These are phyloP conservation scores for Oryza australiensis DNA, from an alignment of 176 grass and related monocot species.

Conservation along the genomic window DNA sequence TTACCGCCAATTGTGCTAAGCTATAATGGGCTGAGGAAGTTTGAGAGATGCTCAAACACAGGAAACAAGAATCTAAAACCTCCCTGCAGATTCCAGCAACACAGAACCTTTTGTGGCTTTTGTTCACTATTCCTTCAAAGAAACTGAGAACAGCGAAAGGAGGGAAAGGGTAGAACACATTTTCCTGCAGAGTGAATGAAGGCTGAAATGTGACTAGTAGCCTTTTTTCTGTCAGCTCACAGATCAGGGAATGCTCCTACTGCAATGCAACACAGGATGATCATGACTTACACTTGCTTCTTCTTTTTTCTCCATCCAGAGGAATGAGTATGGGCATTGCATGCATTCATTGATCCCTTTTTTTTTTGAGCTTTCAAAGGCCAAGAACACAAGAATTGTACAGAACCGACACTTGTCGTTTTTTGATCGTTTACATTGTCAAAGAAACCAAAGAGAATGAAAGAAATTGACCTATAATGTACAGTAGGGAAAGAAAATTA, in stretches of 20 bases:
- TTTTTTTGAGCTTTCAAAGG: constrained; percentile 29
- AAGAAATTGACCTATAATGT: constrained; percentile 18
- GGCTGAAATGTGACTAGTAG: constrained; percentile 31
- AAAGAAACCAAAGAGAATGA: not conserved
- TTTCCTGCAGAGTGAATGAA: constrained; percentile 37
- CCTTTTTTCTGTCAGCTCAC: constrained; percentile 34
- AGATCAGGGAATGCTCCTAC: constrained; percentile 27
- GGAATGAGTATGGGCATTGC: constrained; percentile 31
- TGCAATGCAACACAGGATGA: constrained; percentile 16
- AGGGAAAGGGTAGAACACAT: constrained; percentile 18
- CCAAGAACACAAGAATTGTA: constrained; percentile 11
- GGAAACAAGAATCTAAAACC: constrained; percentile 6
- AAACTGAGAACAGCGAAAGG: not conserved
- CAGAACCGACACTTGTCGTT: not conserved
- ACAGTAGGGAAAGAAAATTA: not conserved
- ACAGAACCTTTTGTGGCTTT: constrained; percentile 14
- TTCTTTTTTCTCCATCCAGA: constrained; percentile 23
- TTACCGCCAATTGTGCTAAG: not conserved
- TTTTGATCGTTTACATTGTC: constrained; percentile 16
- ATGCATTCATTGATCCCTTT: constrained; percentile 35
- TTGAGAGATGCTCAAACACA: constrained; percentile 3
- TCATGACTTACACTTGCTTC: constrained; percentile 25
- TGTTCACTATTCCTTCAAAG: not conserved
- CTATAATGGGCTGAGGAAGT: not conserved
- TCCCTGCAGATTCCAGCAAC: not conserved